These are phyloP conservation scores for Emydomyces testavorans DNA, from an alignment of 2,329 filamentous ascomycete genomes.

Conservation along the genomic window DNA sequence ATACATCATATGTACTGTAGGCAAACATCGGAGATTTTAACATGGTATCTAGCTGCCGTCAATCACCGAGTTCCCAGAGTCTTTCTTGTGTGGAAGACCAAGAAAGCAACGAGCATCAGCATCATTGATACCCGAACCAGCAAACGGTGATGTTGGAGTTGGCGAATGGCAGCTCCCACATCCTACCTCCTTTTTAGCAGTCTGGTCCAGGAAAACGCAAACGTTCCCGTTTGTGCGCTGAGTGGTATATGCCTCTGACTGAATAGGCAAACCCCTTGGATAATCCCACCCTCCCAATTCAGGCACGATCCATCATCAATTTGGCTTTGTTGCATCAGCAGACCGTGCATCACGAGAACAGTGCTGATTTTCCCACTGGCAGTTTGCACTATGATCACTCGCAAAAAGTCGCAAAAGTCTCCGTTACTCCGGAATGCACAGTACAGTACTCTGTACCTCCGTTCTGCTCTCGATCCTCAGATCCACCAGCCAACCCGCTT, in stretches of 20 bases:
- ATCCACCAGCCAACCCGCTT: slow-evolving; percentile 9
- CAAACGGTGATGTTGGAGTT: background rate
- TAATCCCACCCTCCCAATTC: background rate
- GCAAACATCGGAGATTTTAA: slow-evolving; percentile 1
- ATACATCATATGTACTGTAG: background rate
- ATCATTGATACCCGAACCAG: background rate
- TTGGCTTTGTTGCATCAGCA: background rate
- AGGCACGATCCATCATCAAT: background rate
- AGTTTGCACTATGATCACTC: background rate
- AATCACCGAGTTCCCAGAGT: background rate
- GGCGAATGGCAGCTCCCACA: background rate
- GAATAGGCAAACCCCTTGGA: background rate
- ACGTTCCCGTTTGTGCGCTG: background rate
- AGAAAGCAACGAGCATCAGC: background rate
- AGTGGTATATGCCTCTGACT: background rate
- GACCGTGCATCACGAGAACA: background rate
- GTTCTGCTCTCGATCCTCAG: slow-evolving; percentile 1
- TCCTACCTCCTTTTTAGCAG: background rate
- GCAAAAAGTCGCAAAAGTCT: background rate
- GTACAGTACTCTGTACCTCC: background rate
- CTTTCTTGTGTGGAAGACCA: background rate
- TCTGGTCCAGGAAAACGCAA: background rate
- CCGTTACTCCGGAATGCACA: background rate
- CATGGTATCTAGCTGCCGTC: background rate
- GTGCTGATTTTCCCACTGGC: background rate